Base-by-base conservation (phyloP, 1,139 yeast species). In the Geotrichum europaeum region DNA sequence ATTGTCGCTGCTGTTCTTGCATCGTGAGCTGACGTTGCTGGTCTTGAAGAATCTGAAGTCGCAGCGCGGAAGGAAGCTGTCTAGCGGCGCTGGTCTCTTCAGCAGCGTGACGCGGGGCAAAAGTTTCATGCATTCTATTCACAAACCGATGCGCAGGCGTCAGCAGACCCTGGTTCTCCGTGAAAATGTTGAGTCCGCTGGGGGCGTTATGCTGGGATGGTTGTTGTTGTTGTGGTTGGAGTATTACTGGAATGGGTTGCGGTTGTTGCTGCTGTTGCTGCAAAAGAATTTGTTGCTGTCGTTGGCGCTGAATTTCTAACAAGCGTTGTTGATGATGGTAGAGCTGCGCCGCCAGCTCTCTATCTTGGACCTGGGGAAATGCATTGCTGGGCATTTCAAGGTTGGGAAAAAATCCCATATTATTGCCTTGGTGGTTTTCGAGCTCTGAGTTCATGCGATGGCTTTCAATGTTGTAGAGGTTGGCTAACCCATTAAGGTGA, bases 1-100 rank as follows among this genome's bases (percentile, higher is more conserved):
- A 36, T 13, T 36, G 43, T 10, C 43, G 43, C 24, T 32, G 22
- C 49, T 28, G 25, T 24, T 18, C 58, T 1, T 49, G 53, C 22
- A 49, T n/a, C 4, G 58, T 53, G n/a, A 49, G 49, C 25, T 36
- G 52, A 36, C 50, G 58, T 47, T 55, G 58, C 36, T 55, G 58
- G n/a, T 55, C 58, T 40, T 55, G 57, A n/a, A 55, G 53, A 5
- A 30, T 24, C 47, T 24, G 58, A 25, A 55, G 58, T 24, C 36
- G 51, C 7, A 47, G 53, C 5, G 24, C n/a, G 20, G 50, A 53
- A 12, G 53, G 9, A 5, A 55, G 36, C n/a, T 22, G 55, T n/a
- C 43, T 18, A 15, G 43, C 6, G 15, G 18, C 18, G 18, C 18
- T 10, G 5, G n/a, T 36, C 18, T 36, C 43, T 36, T 36, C 43